Evolutionary conservation across 1,284 basidiomycete genomes (phyloP), one percentile per base, ranked within the genome.

Genomic region (Ceratobasidium sp.): DNA sequence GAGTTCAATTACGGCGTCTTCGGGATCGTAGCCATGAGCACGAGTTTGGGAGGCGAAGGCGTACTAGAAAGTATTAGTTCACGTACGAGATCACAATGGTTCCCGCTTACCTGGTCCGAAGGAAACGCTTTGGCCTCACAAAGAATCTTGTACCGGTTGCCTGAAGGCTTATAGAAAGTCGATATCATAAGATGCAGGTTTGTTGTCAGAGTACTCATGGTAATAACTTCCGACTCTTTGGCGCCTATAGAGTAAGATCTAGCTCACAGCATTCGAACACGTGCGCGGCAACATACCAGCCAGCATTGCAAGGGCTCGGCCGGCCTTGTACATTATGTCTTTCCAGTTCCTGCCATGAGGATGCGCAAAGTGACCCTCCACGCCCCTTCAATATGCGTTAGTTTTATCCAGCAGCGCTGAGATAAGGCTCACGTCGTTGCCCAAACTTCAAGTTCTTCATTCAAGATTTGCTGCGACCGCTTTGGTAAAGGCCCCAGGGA

Each of bases 111-210:
- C 80, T 93, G 90, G 82, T 99, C 96, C 73, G 93, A 96, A 70
- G 97, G 95, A 79, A 99, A 99, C 1, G 95, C 94, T 71, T 86
- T 89, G 47, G 88, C 86, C 81, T 99, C 97, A 78, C 93, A 97
- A 69, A 99, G 82, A 77, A 99, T 95, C 84, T 97, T 98, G 83
- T 86, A 95, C 60, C 93, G 86, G 69, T 82, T 80, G 69, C 84
- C 75, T 7, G 91, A 93, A 1, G 96, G 96, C 67, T 90, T 88
- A 80, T 98, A 98, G 80, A 99, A 99, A 23, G 89, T 88, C 75
- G 89, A 87, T 82, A 99, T 89, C 82, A 98, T 88, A 67, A 94
- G 86, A 80, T 99, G 95, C 69, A 99, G 82, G 81, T 99, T 99
- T 74, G 88, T 87, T 27, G 97, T 99, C 76, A 99, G 81, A 23